Percentiles rank a stretch among this genome's conserved stretches.
phyloP scores from a whole-genome alignment of 257 asterid species.

The Jaltomata sinuosa region DNA sequence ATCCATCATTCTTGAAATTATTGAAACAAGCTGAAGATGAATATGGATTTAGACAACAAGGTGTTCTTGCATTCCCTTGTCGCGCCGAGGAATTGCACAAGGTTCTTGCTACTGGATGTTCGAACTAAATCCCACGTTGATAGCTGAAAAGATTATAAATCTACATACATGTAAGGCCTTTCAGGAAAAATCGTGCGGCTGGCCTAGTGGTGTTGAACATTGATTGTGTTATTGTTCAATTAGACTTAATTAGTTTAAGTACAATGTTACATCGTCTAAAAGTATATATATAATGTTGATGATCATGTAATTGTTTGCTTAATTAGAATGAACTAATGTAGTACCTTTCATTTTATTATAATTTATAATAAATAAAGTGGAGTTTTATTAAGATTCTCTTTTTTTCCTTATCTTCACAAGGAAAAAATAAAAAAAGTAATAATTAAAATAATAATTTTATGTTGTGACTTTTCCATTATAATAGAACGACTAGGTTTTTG shows the following conservation, averaged over 20 bases:
- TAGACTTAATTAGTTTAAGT: neutral
- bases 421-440: too few relatives aligned
- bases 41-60: slow-evolving; percentile 21
- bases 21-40: slow-evolving; percentile 26
- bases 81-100: slow-evolving; percentile 15
- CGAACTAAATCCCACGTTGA: neutral
- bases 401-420: too few relatives aligned
- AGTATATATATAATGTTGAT: neutral
- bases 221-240: neutral
- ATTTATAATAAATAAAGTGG: neutral
- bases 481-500: too few relatives aligned
- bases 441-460: too few relatives aligned
- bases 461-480: too few relatives aligned
- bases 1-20: slow-evolving; percentile 22
- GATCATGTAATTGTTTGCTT: neutral
- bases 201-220: neutral
- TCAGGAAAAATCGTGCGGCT: neutral
- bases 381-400: neutral
- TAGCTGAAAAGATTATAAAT: neutral
- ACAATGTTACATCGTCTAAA: neutral
- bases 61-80: slow-evolving; percentile 26
- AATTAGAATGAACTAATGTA: neutral
- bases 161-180: neutral
- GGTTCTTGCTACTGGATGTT: neutral
- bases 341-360: neutral